Evolutionary conservation across 2,329 filamentous ascomycete genomes (phyloP).

Genomic region (Colletotrichum truncatum): DNA sequence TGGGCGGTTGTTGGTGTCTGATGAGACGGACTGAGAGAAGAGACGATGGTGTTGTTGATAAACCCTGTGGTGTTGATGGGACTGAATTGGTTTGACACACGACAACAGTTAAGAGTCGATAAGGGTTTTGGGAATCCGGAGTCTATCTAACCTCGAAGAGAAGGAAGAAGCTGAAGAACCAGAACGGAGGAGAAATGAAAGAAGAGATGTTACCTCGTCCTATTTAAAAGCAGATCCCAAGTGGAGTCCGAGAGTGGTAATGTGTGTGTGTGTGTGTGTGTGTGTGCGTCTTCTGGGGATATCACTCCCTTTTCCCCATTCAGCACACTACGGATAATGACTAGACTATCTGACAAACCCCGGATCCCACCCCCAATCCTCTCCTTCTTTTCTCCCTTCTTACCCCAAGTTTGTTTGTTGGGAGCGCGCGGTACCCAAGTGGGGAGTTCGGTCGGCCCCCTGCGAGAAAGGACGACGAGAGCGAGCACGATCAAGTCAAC

Average conservation of each 20-base stretch:
- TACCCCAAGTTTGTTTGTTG: constrained; percentile 14
- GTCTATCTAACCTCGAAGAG: not conserved
- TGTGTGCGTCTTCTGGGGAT: not conserved
- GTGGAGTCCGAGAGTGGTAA: not conserved
- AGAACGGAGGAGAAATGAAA: not conserved
- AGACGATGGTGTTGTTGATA: not conserved
- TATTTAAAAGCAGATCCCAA: constrained; percentile 9
- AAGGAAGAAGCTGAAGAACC: constrained; percentile 4
- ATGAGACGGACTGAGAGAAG: constrained; percentile 34
- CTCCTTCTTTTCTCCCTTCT: constrained; percentile 19
- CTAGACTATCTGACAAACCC: not conserved
- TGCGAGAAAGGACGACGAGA: constrained; percentile 22
- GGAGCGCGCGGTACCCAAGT: constrained; percentile 1
- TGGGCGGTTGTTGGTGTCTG: not conserved
- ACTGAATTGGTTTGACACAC: not conserved
- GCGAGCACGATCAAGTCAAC: not conserved
- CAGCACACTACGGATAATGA: not conserved
- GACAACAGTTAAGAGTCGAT: not conserved
- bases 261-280: not conserved
- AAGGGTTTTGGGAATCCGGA: not conserved
- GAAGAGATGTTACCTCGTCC: not conserved
- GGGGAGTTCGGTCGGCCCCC: constrained; percentile 11
- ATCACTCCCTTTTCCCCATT: not conserved
- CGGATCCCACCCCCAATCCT: constrained; percentile 6
- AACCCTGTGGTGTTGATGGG: too few species aligned